phyloP scores from a whole-genome alignment of 2,329 filamentous ascomycete genomes.

The Tolypocladium sp. region DNA sequence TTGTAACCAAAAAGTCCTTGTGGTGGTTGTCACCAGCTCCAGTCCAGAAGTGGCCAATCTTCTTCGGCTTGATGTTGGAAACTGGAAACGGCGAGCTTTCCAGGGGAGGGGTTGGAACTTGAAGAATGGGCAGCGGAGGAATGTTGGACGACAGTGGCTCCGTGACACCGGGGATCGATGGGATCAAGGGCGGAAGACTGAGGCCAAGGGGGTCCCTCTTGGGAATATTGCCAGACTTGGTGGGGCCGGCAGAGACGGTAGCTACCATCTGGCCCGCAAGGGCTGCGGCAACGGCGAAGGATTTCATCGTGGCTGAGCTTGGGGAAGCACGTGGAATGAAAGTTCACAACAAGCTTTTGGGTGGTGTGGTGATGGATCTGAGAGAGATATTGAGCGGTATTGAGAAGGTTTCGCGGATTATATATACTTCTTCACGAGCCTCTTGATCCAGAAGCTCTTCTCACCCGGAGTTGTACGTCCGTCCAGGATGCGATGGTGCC shows the following conservation, averaged over 20 bases:
- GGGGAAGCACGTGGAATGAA: background rate
- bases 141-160: constrained; percentile 40
- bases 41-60: constrained; percentile 58
- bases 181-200: constrained; percentile 46
- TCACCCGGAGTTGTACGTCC: too few species aligned
- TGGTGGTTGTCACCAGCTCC: constrained; percentile 51
- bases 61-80: constrained; percentile 52
- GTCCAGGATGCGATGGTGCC: background rate
- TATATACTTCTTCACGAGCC: background rate
- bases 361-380: too few species aligned
- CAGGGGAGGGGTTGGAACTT: constrained; percentile 50
- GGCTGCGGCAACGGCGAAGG: background rate
- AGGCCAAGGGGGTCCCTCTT: constrained; percentile 10
- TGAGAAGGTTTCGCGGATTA: background rate
- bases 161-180: constrained; percentile 49
- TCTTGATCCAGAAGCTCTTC: too few species aligned
- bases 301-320: background rate
- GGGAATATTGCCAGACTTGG: background rate
- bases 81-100: constrained; percentile 41
- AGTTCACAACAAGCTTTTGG: too few species aligned
- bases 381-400: background rate
- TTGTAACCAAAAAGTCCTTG: constrained; percentile 49
- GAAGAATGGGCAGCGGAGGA: constrained; percentile 48
- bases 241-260: background rate
- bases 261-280: background rate